Conservation (phyloP, 495 filamentous ascomycete species). For the Lophiostoma macrostomum region DNA sequence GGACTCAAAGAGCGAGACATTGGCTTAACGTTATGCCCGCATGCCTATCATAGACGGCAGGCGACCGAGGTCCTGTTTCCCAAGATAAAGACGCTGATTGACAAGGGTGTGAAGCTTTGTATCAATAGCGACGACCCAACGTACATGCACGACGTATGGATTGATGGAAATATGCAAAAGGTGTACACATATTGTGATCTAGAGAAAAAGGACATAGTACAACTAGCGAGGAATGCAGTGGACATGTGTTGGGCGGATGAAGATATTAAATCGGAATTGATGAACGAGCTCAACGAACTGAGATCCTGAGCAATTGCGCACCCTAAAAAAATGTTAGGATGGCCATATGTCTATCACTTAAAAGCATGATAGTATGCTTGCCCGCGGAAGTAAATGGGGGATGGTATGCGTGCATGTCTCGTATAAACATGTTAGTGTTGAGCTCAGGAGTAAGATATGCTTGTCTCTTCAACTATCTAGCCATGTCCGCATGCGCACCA, state of each 20-base stretch:
- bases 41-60: conserved; percentile 45
- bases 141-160: conserved; percentile 47
- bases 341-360: too few relatives aligned
- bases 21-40: conserved; percentile 46
- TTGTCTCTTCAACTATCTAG: too few relatives aligned
- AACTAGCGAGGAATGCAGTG: conserved; percentile 41
- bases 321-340: too few relatives aligned
- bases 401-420: too few relatives aligned
- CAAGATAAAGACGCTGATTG: conserved; percentile 42
- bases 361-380: too few relatives aligned
- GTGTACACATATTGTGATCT: conserved; percentile 40
- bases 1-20: conserved; percentile 38
- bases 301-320: too few relatives aligned
- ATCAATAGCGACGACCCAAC: conserved; percentile 61
- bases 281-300: background rate
- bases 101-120: conserved; percentile 56
- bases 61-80: conserved; percentile 43
- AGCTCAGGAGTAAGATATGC: too few relatives aligned
- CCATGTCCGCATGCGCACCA: too few relatives aligned
- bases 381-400: too few relatives aligned
- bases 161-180: conserved; percentile 46
- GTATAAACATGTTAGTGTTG: too few relatives aligned
- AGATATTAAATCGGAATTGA: background rate
- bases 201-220: conserved; percentile 40
- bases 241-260: conserved; percentile 46